A percentile compares a stretch with the other conserved stretches of the same genome.
Conservation (phyloP, 2,329 filamentous ascomycete genomes). For the Penicillium sp. region DNA sequence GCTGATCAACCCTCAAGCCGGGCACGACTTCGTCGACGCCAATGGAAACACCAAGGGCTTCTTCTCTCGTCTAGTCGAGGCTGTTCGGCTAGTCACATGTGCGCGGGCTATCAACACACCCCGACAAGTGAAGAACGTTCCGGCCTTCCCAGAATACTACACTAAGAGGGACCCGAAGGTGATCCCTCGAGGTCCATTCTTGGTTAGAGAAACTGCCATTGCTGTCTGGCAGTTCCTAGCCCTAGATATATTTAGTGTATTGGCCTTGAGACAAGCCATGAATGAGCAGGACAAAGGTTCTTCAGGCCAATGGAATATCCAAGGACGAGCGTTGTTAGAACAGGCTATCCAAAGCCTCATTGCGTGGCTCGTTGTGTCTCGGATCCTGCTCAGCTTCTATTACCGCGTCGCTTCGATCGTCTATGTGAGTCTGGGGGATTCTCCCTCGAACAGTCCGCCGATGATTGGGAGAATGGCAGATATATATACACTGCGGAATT, state of each 20-base stretch:
- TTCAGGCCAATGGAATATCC: conserved; percentile 3
- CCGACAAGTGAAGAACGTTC: conserved; percentile 22
- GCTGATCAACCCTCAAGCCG: conserved; percentile 14
- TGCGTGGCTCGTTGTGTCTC: conserved; percentile 14
- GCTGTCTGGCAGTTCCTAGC: conserved; percentile 21
- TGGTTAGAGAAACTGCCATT: conserved; percentile 21
- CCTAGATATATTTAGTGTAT: conserved; percentile 8
- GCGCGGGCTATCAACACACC: conserved; percentile 22
- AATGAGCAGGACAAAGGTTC: not conserved
- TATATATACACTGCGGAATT: conserved; percentile 25
- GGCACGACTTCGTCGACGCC: conserved; percentile 4
- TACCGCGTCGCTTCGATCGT: conserved; percentile 23
- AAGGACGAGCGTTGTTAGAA: conserved; percentile 12
- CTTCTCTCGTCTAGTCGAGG: conserved; percentile 5
- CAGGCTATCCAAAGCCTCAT: conserved; percentile 10
- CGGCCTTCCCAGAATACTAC: conserved; percentile 17
- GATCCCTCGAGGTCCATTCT: conserved; percentile 11
- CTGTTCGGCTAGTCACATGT: conserved; percentile 5
- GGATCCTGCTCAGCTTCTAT: conserved; percentile 18
- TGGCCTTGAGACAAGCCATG: not conserved
- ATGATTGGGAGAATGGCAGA: conserved; percentile 24
- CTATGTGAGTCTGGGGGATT: conserved; percentile 14
- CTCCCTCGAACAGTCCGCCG: conserved; percentile 23
- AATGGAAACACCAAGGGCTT: not conserved
- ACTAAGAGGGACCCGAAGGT: not conserved